A percentile compares a stretch with the other conserved stretches of the same genome.
phyloP scores from a whole-genome alignment of 2,329 filamentous ascomycete genomes.

The Pyrenophora seminiperda region DNA sequence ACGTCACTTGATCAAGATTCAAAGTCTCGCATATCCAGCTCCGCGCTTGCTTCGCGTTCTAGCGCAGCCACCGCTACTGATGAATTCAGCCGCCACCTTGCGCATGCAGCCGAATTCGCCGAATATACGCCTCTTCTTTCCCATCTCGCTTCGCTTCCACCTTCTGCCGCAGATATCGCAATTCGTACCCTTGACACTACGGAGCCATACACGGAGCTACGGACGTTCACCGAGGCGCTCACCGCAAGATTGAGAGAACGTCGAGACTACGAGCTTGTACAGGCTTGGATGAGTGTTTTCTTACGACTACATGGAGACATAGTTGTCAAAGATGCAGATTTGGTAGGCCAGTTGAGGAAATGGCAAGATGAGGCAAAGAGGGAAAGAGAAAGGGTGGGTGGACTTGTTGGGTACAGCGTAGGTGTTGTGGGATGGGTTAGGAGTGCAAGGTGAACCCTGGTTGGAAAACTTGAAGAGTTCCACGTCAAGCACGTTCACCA shows the following conservation, averaged over 20 bases:
- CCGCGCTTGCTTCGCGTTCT: constrained; percentile 40
- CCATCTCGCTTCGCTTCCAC: constrained; percentile 79
- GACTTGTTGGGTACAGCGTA: constrained; percentile 82
- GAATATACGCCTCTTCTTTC: constrained; percentile 73
- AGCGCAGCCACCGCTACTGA: constrained; percentile 37
- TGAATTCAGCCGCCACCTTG: constrained; percentile 57
- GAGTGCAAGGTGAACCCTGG: constrained; percentile 43
- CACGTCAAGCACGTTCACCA: background rate
- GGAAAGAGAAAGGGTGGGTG: constrained; percentile 73
- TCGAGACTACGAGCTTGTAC: constrained; percentile 88
- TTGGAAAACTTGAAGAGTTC: background rate
- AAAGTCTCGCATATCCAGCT: constrained; percentile 42
- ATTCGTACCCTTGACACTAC: constrained; percentile 73
- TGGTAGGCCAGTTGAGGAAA: constrained; percentile 65
- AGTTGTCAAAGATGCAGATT: constrained; percentile 55
- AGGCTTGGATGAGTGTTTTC: constrained; percentile 98
- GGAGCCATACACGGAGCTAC: constrained; percentile 69
- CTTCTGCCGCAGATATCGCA: constrained; percentile 86
- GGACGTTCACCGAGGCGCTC: constrained; percentile 80
- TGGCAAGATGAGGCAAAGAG: constrained; percentile 76
- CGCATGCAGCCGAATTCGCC: constrained; percentile 55
- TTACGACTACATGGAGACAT: constrained; percentile 75
- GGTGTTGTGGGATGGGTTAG: constrained; percentile 85
- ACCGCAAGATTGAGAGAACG: constrained; percentile 70
- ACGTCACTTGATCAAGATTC: constrained; percentile 23